Percentiles rank a stretch among this genome's conserved stretches.
Conservation (phyloP, 495 filamentous ascomycete species). For the Penicillium flavigenum region DNA sequence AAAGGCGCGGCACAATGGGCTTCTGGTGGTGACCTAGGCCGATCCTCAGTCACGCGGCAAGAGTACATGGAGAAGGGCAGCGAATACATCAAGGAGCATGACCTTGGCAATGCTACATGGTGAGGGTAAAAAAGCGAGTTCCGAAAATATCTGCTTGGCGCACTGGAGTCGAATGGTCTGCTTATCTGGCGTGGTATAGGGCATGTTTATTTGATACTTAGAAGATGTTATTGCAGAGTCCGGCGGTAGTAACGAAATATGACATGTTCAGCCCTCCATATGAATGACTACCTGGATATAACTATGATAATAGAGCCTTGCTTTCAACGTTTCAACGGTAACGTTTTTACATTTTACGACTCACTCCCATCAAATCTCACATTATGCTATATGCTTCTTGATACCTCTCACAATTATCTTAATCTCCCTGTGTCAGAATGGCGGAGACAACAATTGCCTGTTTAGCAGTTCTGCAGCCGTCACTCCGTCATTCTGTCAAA, state of each 20-base stretch:
- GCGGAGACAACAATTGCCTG: too few relatives aligned
- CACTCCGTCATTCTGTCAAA: too few relatives aligned
- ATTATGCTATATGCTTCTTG: neutral
- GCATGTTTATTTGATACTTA: slow-evolving; percentile 14
- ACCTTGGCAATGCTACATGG: slow-evolving; percentile 66
- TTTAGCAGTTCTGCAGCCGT: too few relatives aligned
- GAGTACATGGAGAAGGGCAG: slow-evolving; percentile 83
- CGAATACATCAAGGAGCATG: slow-evolving; percentile 87
- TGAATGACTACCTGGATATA: neutral
- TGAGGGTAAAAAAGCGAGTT: slow-evolving; percentile 17
- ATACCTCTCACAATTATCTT: neutral
- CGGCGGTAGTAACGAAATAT: neutral
- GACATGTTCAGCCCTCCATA: slow-evolving; percentile 2
- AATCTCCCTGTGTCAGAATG: neutral
- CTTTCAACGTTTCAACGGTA: too few relatives aligned
- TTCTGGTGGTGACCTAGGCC: slow-evolving; percentile 34
- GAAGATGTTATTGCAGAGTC: slow-evolving; percentile 1
- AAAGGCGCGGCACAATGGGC: slow-evolving; percentile 85
- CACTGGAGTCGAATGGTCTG: slow-evolving; percentile 26
- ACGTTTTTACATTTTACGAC: neutral
- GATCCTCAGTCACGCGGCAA: slow-evolving; percentile 59
- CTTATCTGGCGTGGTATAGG: slow-evolving; percentile 8
- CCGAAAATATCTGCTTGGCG: slow-evolving; percentile 21
- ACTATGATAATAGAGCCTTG: neutral
- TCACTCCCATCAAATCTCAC: neutral